Base-by-base conservation (phyloP, 2,329 filamentous ascomycete species). In the Hypoxylon sp. region DNA sequence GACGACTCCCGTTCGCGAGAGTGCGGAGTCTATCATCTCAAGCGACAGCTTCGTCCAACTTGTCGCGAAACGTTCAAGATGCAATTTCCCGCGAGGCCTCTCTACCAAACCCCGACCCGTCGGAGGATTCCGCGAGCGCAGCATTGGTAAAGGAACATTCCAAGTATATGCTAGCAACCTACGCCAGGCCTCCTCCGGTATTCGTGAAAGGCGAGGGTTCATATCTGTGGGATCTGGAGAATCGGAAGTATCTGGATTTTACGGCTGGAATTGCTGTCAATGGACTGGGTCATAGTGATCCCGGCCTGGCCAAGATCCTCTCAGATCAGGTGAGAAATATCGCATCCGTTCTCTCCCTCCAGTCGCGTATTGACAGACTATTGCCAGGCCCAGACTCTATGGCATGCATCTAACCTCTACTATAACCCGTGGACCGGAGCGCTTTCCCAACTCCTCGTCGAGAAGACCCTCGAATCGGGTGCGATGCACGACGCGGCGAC, bases 211-310 rank as follows among this genome's bases (percentile, higher is more conserved):
- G 95, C 71, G 85, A 94, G 78, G 96, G 96, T 2, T 94, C 91
- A 68, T 95, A 94, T 79, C 81, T 99, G 70, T 98, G 91, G 89
- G 96, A 99, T 79, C 83, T 95, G 40, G 94, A 98, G 82, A 92
- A 96, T 78, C 86, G 93, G 68, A 90, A 90, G 79, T 99, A 98
- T 79, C 86, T 99, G 31, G 96, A 99, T 81, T 93, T 99, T 76
- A 98, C 96, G 0, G 92, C 95, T 8, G 96, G 96, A 53, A 99
- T 99, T 78, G 96, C 96, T 14, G 96, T 99, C 78, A 98, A 95
- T 82, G 90, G 92, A 22, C 86, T 99, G 35, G 96, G 96, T 8
- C 96, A 99, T 79, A 94, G 92, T 77, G 94, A 99, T 76, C 86
- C 91, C 3, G 92, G 92, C 75, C 88, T 98, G 73, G 85, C 89